Conservation (phyloP, 345 rosid genomes). For the Syzygium jambos region DNA sequence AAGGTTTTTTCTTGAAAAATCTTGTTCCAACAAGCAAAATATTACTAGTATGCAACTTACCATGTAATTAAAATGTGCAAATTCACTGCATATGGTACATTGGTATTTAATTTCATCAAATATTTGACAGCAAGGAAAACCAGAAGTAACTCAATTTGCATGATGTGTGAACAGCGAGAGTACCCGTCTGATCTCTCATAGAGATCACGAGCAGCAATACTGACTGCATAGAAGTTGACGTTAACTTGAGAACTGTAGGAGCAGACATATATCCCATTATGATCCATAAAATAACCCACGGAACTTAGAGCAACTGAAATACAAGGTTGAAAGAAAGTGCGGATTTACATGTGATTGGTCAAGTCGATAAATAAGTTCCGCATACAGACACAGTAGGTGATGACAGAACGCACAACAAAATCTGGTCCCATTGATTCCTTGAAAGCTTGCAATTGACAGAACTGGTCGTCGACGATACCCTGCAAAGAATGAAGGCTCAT, state of each 20-base stretch:
- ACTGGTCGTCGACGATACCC: slow-evolving; percentile 1
- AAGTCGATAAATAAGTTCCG: slow-evolving; percentile 1
- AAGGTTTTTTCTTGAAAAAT: neutral
- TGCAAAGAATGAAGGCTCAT: neutral
- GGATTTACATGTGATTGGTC: slow-evolving; percentile 2
- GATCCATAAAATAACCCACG: neutral
- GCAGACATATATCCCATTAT: neutral
- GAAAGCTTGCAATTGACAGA: slow-evolving; percentile 1
- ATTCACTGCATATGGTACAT: neutral
- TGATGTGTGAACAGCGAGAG: neutral
- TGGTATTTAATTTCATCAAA: neutral
- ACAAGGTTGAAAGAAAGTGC: neutral
- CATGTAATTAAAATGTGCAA: neutral
- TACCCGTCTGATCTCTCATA: neutral
- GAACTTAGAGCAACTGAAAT: neutral
- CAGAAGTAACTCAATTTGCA: neutral
- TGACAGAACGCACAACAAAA: slow-evolving; percentile 7
- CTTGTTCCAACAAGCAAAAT: neutral
- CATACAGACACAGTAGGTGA: neutral
- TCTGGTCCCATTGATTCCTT: slow-evolving; percentile 2
- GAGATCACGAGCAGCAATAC: neutral
- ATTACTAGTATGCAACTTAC: neutral
- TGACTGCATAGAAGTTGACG: neutral
- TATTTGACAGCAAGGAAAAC: neutral
- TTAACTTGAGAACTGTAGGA: slow-evolving; percentile 2